Conservation (phyloP, 208 protist species). For the Leishmania gerbilli region DNA sequence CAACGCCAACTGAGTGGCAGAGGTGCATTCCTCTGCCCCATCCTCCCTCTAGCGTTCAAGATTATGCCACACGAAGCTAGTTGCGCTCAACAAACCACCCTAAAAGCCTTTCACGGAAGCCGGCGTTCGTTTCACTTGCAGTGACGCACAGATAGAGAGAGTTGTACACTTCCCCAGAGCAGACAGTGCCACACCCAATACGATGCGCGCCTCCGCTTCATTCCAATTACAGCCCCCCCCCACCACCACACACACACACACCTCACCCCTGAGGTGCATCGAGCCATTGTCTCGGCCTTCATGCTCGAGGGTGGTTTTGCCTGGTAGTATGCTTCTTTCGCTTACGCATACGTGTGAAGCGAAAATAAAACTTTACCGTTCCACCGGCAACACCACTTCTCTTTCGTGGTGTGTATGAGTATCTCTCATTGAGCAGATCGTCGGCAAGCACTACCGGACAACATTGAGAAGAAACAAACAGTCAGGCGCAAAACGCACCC, state of each 20-base stretch:
- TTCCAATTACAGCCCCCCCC: background rate
- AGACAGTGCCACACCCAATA: background rate
- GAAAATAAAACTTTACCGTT: background rate
- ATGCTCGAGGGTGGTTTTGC: background rate
- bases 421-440: background rate
- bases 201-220: background rate
- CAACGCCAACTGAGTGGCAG: background rate
- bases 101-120: background rate
- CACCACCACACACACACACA: too few species aligned
- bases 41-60: background rate
- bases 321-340: background rate
- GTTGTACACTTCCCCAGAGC: background rate
- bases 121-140: background rate
- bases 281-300: background rate
- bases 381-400: background rate
- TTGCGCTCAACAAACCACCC: background rate
- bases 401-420: background rate
- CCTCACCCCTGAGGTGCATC: too few species aligned
- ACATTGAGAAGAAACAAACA: background rate
- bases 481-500: background rate
- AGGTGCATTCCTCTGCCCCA: background rate
- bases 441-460: background rate
- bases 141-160: background rate
- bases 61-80: background rate
- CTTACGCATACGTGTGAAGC: background rate